These are phyloP conservation scores for Citrus mangshanensis DNA, from an alignment of 345 rosid genomes.

Conservation along the genomic window DNA sequence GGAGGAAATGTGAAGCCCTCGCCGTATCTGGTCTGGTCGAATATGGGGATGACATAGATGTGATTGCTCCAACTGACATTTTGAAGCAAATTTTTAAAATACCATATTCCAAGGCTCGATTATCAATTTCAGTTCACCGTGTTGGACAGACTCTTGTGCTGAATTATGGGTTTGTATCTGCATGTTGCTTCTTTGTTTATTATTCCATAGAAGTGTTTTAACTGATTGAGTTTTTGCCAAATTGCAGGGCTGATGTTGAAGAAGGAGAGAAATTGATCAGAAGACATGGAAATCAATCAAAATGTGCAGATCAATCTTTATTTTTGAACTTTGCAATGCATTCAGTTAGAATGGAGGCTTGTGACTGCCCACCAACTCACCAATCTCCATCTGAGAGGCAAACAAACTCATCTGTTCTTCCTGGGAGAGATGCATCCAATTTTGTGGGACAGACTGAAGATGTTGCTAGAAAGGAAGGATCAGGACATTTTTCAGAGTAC, in stretches of 20 bases:
- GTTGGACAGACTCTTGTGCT: slow-evolving; percentile 90
- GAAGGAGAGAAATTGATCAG: slow-evolving; percentile 87
- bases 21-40: slow-evolving; percentile 94
- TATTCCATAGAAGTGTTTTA: slow-evolving; percentile 6
- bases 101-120: slow-evolving; percentile 89
- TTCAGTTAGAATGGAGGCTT: slow-evolving; percentile 96
- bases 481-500: slow-evolving; percentile 35
- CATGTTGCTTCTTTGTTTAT: slow-evolving; percentile 6
- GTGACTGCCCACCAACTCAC: slow-evolving; percentile 88
- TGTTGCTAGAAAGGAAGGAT: slow-evolving; percentile 37
- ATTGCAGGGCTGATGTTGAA: slow-evolving; percentile 80
- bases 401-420: slow-evolving; percentile 58
- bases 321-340: slow-evolving; percentile 98
- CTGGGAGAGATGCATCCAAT: slow-evolving; percentile 41
- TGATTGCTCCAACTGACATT: slow-evolving; percentile 85
- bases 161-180: slow-evolving; percentile 65
- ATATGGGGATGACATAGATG: slow-evolving; percentile 94
- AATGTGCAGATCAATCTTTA: slow-evolving; percentile 79
- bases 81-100: slow-evolving; percentile 94
- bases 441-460: slow-evolving; percentile 43
- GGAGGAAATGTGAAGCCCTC: slow-evolving; percentile 83
- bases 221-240: slow-evolving; percentile 5
- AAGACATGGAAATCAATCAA: slow-evolving; percentile 71
- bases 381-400: slow-evolving; percentile 42
- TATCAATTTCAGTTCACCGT: slow-evolving; percentile 88